A percentile compares a stretch with the other conserved stretches of the same genome.
phyloP scores from a whole-genome alignment of 768 basidiomycete genomes.

The Lactarius quietus region DNA sequence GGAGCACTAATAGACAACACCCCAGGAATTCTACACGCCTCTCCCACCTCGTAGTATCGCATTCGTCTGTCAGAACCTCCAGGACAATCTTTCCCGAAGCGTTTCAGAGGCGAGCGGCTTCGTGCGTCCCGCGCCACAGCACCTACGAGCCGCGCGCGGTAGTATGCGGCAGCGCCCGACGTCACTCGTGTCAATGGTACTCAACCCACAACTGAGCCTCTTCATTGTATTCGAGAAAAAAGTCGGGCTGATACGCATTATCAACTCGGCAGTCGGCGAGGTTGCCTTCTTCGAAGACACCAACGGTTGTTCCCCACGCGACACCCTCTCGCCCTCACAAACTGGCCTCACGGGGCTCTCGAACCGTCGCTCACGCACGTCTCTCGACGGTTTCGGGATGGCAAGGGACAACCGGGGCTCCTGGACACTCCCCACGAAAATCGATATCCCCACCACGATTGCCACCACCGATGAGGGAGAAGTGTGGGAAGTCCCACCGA shows the following conservation, averaged over 20 bases:
- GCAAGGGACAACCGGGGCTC: constrained; percentile 37
- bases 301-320: constrained; percentile 21
- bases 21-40: constrained; percentile 82
- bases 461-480: neutral
- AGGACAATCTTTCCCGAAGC: constrained; percentile 45
- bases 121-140: constrained; percentile 24
- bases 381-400: constrained; percentile 43
- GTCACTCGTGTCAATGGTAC: constrained; percentile 36
- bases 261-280: constrained; percentile 78
- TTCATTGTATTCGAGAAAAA: constrained; percentile 88
- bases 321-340: constrained; percentile 30
- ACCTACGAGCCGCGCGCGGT: constrained; percentile 12
- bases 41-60: constrained; percentile 57
- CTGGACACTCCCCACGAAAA: constrained; percentile 51
- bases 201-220: constrained; percentile 71
- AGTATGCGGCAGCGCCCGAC: constrained; percentile 10
- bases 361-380: constrained; percentile 39
- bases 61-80: constrained; percentile 68
- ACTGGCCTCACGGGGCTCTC: constrained; percentile 27
- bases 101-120: constrained; percentile 39
- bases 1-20: neutral
- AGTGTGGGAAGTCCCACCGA: neutral
- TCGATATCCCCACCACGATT: constrained; percentile 41
- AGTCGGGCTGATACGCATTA: constrained; percentile 75
- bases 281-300: constrained; percentile 54